Evolutionary conservation across 768 basidiomycete genomes (phyloP).

Genomic region (Cubamyces sp.): DNA sequence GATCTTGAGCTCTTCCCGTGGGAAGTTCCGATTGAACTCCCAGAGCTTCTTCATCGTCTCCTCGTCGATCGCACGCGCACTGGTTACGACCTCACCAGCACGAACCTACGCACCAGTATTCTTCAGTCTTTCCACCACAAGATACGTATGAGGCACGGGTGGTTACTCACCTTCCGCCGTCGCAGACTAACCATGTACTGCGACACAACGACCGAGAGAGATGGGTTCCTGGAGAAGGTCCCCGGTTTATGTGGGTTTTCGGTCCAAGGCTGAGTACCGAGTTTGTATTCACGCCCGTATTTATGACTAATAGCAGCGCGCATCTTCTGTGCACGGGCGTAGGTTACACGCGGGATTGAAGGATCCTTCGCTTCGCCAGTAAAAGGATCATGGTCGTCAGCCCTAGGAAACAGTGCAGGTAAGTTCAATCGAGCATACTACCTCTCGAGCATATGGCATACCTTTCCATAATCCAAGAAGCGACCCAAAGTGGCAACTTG

Average conservation of each 20-base stretch:
- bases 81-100: slow-evolving; percentile 28
- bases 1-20: background rate
- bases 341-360: slow-evolving; percentile 18
- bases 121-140: too few species aligned
- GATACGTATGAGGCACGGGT: background rate
- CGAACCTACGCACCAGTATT: slow-evolving; percentile 16
- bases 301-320: slow-evolving; percentile 30
- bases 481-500: slow-evolving; percentile 23
- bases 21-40: slow-evolving; percentile 14
- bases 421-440: background rate
- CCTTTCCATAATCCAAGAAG: slow-evolving; percentile 28
- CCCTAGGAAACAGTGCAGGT: too few species aligned
- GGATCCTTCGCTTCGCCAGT: slow-evolving; percentile 21
- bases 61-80: slow-evolving; percentile 33
- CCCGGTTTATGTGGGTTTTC: slow-evolving; percentile 12
- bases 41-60: slow-evolving; percentile 24
- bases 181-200: slow-evolving; percentile 34
- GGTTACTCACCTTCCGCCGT: slow-evolving; percentile 27
- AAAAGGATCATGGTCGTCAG: slow-evolving; percentile 22
- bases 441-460: background rate
- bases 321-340: slow-evolving; percentile 39
- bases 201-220: slow-evolving; percentile 26
- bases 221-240: slow-evolving; percentile 28
- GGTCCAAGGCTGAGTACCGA: slow-evolving; percentile 23
- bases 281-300: slow-evolving; percentile 22